These are phyloP conservation scores for Tillandsia fasciculata DNA, from an alignment of 176 grass and related monocot genomes.

Conservation along the genomic window DNA sequence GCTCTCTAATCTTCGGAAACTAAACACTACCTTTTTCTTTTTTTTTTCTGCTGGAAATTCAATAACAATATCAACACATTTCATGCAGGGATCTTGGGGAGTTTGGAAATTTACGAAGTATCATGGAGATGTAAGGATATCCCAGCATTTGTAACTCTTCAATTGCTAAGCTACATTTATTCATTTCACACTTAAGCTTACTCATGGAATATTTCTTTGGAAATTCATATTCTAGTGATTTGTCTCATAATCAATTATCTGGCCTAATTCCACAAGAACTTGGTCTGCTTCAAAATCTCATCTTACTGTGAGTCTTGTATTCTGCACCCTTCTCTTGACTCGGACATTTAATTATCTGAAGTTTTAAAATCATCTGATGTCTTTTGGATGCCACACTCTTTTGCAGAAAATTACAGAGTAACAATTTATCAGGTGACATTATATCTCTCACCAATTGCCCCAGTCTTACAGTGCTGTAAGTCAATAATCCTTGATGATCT, in stretches of 20 bases:
- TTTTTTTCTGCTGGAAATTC: not conserved
- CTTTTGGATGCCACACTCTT: not conserved
- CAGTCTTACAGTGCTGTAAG: conserved; percentile 77
- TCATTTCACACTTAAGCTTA: not conserved
- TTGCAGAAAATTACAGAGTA: conserved; percentile 74
- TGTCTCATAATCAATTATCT: conserved; percentile 49
- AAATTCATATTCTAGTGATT: conserved; percentile 8
- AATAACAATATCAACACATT: conserved; percentile 15
- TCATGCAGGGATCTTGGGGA: conserved; percentile 66
- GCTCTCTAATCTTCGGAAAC: not conserved
- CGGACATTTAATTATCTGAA: not conserved
- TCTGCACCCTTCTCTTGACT: not conserved
- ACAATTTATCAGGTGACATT: conserved; percentile 83
- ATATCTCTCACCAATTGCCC: conserved; percentile 73
- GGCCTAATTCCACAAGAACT: conserved; percentile 77
- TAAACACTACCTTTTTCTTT: conserved; percentile 13
- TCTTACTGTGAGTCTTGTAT: conserved; percentile 52
- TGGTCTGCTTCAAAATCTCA: conserved; percentile 71
- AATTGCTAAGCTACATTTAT: not conserved
- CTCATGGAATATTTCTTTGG: not conserved
- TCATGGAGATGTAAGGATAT: conserved; percentile 77
- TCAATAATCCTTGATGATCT: conserved; percentile 3
- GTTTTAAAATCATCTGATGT: not conserved
- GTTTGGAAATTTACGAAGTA: conserved; percentile 90
- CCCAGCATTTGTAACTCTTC: not conserved